Evolutionary conservation across 2,329 filamentous ascomycete genomes (phyloP).

Genomic region (Fusarium xylarioides): DNA sequence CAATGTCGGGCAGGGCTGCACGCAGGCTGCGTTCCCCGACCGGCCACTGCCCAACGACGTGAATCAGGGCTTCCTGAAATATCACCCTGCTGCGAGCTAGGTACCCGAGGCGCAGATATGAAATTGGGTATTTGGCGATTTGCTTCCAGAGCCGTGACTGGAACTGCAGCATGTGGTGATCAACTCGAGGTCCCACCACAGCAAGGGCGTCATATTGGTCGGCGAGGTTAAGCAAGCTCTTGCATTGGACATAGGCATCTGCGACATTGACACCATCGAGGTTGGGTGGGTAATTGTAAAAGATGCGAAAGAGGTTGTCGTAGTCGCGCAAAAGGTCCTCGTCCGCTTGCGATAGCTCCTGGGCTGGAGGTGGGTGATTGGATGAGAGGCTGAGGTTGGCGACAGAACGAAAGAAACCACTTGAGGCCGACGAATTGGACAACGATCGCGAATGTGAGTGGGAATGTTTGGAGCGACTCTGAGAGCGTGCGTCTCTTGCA

Average conservation of each 20-base stretch:
- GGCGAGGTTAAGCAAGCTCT: slow-evolving; percentile 85
- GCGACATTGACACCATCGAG: slow-evolving; percentile 90
- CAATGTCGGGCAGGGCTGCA: slow-evolving; percentile 74
- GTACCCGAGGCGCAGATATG: slow-evolving; percentile 89
- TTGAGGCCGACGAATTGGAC: slow-evolving; percentile 54
- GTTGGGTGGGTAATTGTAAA: slow-evolving; percentile 89
- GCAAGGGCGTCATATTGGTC: slow-evolving; percentile 93
- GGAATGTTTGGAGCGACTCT: slow-evolving; percentile 43
- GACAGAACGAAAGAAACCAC: slow-evolving; percentile 83
- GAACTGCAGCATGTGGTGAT: slow-evolving; percentile 93
- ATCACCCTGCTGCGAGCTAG: slow-evolving; percentile 84
- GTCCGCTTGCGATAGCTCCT: slow-evolving; percentile 65
- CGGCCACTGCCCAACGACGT: slow-evolving; percentile 96
- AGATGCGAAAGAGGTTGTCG: slow-evolving; percentile 93
- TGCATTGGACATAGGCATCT: slow-evolving; percentile 92
- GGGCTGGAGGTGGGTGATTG: slow-evolving; percentile 54
- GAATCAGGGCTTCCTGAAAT: slow-evolving; percentile 87
- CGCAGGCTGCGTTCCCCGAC: slow-evolving; percentile 80
- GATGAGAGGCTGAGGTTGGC: slow-evolving; percentile 73
- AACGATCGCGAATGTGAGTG: slow-evolving; percentile 59
- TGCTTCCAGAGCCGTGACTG: slow-evolving; percentile 93
- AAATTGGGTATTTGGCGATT: slow-evolving; percentile 94
- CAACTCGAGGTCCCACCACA: slow-evolving; percentile 88
- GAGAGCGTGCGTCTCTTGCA: slow-evolving; percentile 57
- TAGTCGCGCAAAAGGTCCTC: slow-evolving; percentile 88